Conservation (phyloP, 106 monocot genomes). For the Posidonia australis region DNA sequence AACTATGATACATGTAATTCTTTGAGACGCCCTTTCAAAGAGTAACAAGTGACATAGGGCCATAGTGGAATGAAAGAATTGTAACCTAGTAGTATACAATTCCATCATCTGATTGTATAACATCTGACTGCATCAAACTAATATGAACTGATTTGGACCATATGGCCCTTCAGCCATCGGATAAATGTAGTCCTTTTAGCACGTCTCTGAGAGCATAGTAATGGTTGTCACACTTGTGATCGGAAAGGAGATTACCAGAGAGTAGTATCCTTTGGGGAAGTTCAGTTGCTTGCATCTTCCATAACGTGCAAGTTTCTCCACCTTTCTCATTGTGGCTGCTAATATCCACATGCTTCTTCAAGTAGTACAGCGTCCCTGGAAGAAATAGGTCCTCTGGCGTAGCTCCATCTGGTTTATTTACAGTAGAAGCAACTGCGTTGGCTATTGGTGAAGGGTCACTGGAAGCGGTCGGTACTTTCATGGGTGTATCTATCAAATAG, state of each 20-base stretch:
- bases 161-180: neutral
- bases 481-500: neutral
- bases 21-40: neutral
- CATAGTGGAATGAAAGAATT: neutral
- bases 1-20: too few species aligned
- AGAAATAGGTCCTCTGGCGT: slow-evolving; percentile 56
- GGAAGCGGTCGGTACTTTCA: neutral
- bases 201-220: slow-evolving; percentile 90
- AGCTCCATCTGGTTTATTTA: neutral
- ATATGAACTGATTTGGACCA: too few species aligned
- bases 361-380: slow-evolving; percentile 68
- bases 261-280: slow-evolving; percentile 64
- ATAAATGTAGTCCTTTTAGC: slow-evolving; percentile 66
- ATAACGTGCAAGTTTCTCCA: slow-evolving; percentile 48
- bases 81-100: neutral
- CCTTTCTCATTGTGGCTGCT: slow-evolving; percentile 10
- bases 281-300: slow-evolving; percentile 57
- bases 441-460: neutral
- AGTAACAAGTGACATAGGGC: neutral
- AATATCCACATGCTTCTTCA: slow-evolving; percentile 50
- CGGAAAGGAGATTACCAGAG: slow-evolving; percentile 73
- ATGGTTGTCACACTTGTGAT: slow-evolving; percentile 88
- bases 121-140: too few species aligned
- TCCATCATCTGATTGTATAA: neutral
- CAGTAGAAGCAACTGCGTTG: neutral